Base-by-base conservation (phyloP, 225 moss, liverwort and hornwort genomes). In the Marchantia paleacea region DNA sequence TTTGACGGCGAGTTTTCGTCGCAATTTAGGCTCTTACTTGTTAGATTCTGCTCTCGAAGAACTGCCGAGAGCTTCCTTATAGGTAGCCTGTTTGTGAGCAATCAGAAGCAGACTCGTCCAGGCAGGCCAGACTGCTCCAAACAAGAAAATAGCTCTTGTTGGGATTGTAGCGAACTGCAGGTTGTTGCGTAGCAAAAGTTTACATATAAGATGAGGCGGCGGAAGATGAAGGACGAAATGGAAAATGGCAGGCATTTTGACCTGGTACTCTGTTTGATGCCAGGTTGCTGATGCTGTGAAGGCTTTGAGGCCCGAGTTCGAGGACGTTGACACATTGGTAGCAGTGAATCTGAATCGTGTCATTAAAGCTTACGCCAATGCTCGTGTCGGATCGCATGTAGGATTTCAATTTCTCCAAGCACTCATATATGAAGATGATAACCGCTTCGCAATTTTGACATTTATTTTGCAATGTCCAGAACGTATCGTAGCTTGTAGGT, bases 371-470 rank as follows among this genome's bases (percentile, higher is more conserved):
- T 96, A 89, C 72, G 89, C 87, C 52, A 87, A 92, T 87, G 94
- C 96, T 78, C 91, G 96, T 80, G 90, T 96, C 78, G 96, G 96
- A 51, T 89, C 91, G 30, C 94, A 94, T 87, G 96, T 96, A 73
- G 77, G 85, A 71, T 47, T 13, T 52, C n/a, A 16, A 71, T 58
- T 48, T 61, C 30, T 58, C 12, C 15, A 66, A 13, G 19, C 39
- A 39, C 39, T 12, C 57, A 55, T 55, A 8, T 55, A 55, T 55
- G 55, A 55, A 15, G 8, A 15, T 55, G 15, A 8, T 55, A 55
- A 8, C 15, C 10, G 55, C 55, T 15, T n/a, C n/a, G 15, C 55
- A 39, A 39, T 39, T 39, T 39, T 39, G 39, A 39, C 5, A 5
- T 39, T 39, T 2, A 39, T 2, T 39, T 39, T 39, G 39, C 39